Evolutionary conservation across 2,329 filamentous ascomycete genomes (phyloP), one percentile per base, ranked within the genome.

Genomic region (Monosporascus ibericus): DNA sequence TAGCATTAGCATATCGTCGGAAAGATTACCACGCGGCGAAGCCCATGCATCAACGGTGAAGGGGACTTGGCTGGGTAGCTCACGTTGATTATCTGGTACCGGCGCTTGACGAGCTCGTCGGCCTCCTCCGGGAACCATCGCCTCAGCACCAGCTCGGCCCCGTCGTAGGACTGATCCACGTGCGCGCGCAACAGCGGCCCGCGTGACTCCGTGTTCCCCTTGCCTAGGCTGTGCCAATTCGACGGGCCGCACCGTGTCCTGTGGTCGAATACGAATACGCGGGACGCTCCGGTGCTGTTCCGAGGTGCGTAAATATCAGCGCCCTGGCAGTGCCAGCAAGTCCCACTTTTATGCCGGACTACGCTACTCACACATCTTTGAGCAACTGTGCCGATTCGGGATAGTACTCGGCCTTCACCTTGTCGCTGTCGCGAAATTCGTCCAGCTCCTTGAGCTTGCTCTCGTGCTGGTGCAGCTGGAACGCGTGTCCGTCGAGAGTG

Each of bases 191-290:
- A 55, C 7, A 67, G 48, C 18, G 65, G 65, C 5, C 64, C 64
- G 8, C 63, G 60, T 22, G 59, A 61, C 61, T 70, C 48, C 75
- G 78, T 60, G 66, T 79, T 84, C 80, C 85, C 24, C 76, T 82
- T 51, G 72, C 84, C 81, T 72, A 86, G 66, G 61, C 86, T 87
- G 64, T 84, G 81, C 85, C 86, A 90, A 52, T 74, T 64, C 3
- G 71, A 68, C 6, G 70, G 71, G 0, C 71, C 71, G 44, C 68
- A 66, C 37, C 88, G 82, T 58, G 89, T 83, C 11, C 86, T 90
- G 68, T 90, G 84, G 69, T 90, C 86, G 71, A 90, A 90, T 52
- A 90, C 70, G 50, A 86, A 70, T 8, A 90, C 73, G n/a, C 77
- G 74, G 14, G 61, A 55, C n/a, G 84, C 77, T 3, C 81, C 79